A percentile compares a stretch with the other conserved stretches of the same genome.
Evolutionary conservation across 2,329 filamentous ascomycete species (phyloP).

Genomic region (Fusarium euwallaceae): DNA sequence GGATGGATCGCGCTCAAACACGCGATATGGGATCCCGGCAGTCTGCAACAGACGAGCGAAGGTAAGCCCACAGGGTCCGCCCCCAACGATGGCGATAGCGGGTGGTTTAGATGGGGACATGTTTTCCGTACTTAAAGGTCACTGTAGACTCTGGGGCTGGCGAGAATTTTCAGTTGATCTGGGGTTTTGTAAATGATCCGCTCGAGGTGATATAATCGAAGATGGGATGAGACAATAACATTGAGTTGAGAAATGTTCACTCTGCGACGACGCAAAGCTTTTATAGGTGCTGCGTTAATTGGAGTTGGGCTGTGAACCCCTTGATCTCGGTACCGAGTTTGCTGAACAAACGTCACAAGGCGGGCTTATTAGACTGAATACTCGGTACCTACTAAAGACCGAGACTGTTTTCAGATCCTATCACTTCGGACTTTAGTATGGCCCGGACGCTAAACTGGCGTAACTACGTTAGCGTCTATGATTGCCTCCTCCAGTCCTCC

Average conservation of each 20-base stretch:
- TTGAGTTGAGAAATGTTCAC: neutral
- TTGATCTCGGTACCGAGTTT: neutral
- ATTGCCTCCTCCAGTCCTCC: neutral
- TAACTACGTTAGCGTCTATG: neutral
- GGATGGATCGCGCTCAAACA: neutral
- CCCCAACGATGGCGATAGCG: neutral
- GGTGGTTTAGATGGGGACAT: neutral
- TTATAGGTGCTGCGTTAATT: neutral
- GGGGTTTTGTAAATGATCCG: neutral
- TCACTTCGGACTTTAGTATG: neutral
- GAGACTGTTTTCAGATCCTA: neutral
- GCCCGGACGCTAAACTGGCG: neutral
- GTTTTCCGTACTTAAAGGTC: neutral
- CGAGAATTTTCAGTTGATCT: neutral
- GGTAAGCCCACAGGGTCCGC: neutral
- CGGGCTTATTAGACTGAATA: neutral
- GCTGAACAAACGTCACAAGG: neutral
- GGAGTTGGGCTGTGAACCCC: neutral
- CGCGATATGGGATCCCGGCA: neutral
- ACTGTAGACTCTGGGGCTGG: neutral
- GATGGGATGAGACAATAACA: neutral
- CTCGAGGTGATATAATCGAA: neutral
- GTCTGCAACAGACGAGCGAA: neutral
- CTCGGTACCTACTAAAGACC: neutral
- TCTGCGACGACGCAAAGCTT: neutral